These are phyloP conservation scores for Piper betle DNA, from an alignment of 164 flowering plant species.

Conservation along the genomic window DNA sequence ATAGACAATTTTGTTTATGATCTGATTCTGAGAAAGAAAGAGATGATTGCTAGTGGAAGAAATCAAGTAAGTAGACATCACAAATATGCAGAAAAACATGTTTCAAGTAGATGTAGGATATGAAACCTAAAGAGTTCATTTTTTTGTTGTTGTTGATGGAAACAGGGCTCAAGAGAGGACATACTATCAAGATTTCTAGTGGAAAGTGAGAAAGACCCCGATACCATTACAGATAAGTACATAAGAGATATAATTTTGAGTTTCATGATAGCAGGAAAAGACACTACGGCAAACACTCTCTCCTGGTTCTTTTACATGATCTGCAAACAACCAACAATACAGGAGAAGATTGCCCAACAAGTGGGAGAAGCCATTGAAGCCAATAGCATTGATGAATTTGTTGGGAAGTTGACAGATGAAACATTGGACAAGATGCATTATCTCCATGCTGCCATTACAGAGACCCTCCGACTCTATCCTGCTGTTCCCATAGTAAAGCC, in stretches of 20 bases:
- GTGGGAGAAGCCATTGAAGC: slow-evolving; percentile 13
- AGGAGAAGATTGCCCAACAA: slow-evolving; percentile 34
- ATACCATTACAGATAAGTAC: slow-evolving; percentile 25
- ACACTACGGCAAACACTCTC: slow-evolving; percentile 33
- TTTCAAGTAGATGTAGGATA: background rate
- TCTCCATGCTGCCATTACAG: slow-evolving; percentile 68
- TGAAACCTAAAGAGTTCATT: background rate
- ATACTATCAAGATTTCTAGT: slow-evolving; percentile 41
- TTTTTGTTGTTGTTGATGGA: background rate
- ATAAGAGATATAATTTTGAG: slow-evolving; percentile 38
- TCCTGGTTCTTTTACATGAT: slow-evolving; percentile 49
- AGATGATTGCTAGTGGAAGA: slow-evolving; percentile 14
- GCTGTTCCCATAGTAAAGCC: slow-evolving; percentile 52
- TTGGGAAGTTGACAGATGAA: slow-evolving; percentile 25
- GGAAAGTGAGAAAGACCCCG: slow-evolving; percentile 30
- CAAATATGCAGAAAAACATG: background rate
- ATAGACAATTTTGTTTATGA: slow-evolving; percentile 36
- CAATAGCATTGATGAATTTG: slow-evolving; percentile 17
- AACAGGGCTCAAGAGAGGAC: slow-evolving; percentile 26
- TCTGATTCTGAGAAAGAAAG: slow-evolving; percentile 32
- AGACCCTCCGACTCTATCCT: slow-evolving; percentile 72
- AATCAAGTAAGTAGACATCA: slow-evolving; percentile 19
- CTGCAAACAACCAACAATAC: slow-evolving; percentile 39
- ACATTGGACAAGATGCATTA: slow-evolving; percentile 57
- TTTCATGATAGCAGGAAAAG: slow-evolving; percentile 47